Evolutionary conservation across 306 rosid species (phyloP).

Genomic region (Amphicarpaea edgeworthii): DNA sequence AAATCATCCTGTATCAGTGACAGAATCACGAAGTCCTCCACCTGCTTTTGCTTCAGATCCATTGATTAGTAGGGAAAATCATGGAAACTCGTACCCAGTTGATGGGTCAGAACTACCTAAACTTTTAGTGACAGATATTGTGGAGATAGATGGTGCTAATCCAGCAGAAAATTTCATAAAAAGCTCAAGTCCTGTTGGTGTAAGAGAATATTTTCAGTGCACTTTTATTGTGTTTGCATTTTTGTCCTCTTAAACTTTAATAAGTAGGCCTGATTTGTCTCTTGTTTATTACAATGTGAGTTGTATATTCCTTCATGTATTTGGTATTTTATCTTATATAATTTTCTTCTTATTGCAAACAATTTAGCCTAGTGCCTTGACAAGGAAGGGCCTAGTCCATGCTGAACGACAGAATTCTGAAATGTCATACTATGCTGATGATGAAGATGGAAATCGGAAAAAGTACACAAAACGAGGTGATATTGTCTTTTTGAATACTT

Average conservation of each 20-base stretch:
- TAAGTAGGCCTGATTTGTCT: conserved; percentile 14
- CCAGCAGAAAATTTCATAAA: conserved; percentile 71
- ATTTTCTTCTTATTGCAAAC: conserved; percentile 45
- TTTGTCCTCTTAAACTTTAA: conserved; percentile 21
- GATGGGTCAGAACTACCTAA: conserved; percentile 71
- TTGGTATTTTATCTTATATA: conserved; percentile 32
- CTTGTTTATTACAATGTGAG: conserved; percentile 32
- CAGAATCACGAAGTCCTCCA: conserved; percentile 81
- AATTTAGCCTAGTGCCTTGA: conserved; percentile 93
- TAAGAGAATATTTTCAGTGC: conserved; percentile 56
- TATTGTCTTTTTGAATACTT: conserved; percentile 31
- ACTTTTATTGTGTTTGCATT: conserved; percentile 38
- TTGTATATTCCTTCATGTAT: conserved; percentile 27
- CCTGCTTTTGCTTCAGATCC: conserved; percentile 96
- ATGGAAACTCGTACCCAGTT: conserved; percentile 53
- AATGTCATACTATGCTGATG: conserved; percentile 91
- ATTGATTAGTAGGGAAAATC: conserved; percentile 59
- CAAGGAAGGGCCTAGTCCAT: conserved; percentile 79
- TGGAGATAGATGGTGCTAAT: conserved; percentile 77
- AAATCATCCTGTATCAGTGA: conserved; percentile 75
- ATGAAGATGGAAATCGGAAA: conserved; percentile 85
- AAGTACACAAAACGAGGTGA: conserved; percentile 92
- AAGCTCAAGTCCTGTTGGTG: conserved; percentile 80
- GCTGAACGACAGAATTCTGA: conserved; percentile 88
- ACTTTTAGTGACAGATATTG: conserved; percentile 67